A percentile compares a stretch with the other conserved stretches of the same genome.
Evolutionary conservation across 2,329 filamentous ascomycete genomes (phyloP).

Genomic region (Colletotrichum melonis): DNA sequence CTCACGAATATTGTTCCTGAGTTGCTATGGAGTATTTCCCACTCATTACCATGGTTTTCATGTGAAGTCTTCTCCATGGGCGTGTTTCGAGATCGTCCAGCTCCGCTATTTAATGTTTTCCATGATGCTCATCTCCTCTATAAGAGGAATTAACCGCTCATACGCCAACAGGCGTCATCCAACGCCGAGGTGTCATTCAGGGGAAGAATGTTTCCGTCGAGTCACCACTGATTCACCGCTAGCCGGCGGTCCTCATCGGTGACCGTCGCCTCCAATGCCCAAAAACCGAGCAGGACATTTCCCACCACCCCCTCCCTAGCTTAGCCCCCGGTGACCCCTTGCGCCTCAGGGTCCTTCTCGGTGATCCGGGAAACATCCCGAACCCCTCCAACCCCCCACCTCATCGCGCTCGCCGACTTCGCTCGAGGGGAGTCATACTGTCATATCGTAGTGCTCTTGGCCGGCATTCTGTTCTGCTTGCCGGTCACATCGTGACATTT

Average conservation of each 20-base stretch:
- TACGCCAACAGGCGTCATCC: not conserved
- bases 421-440: constrained; percentile 6
- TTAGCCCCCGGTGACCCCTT: not conserved
- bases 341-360: not conserved
- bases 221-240: constrained; percentile 1
- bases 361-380: constrained; percentile 27
- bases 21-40: not conserved
- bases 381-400: not conserved
- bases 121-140: not conserved
- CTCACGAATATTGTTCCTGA: not conserved
- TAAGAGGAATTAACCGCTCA: not conserved
- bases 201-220: not conserved
- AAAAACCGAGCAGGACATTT: not conserved
- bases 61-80: not conserved
- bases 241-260: not conserved
- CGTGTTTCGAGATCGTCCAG: not conserved
- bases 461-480: not conserved
- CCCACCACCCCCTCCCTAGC: not conserved
- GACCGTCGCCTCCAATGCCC: not conserved
- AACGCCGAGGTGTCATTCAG: not conserved
- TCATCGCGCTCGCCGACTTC: not conserved
- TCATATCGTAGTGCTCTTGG: not conserved
- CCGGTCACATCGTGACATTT: not conserved
- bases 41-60: not conserved
- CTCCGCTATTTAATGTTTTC: constrained; percentile 6